A percentile compares a stretch with the other conserved stretches of the same genome.
Evolutionary conservation across 306 rosid species (phyloP).

Genomic region (Alnus glutinosa): DNA sequence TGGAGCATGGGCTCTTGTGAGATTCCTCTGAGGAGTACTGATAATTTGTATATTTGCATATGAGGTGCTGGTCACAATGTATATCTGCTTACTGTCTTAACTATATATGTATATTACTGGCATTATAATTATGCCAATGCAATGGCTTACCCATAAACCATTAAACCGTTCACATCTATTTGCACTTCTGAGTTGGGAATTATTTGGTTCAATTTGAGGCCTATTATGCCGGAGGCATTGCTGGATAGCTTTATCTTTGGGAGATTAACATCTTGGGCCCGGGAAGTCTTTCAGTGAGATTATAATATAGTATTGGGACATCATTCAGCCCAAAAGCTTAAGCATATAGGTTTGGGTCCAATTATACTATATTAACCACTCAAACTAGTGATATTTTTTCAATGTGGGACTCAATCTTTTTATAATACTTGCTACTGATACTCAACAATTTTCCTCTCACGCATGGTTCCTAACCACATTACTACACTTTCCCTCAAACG

Average conservation of each 20-base stretch:
- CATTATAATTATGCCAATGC: background rate
- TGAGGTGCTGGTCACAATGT: slow-evolving; percentile 28
- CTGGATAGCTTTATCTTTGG: background rate
- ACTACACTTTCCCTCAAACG: no score
- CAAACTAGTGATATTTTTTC: no score
- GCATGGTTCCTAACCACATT: no score
- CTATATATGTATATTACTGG: slow-evolving; percentile 13
- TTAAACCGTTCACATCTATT: background rate
- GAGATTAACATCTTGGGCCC: no score
- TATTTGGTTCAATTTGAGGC: background rate
- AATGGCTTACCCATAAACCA: background rate
- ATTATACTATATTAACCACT: no score
- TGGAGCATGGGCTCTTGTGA: slow-evolving; percentile 26
- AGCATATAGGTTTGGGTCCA: no score
- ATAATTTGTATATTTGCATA: slow-evolving; percentile 22
- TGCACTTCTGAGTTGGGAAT: background rate
- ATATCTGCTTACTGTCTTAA: slow-evolving; percentile 14
- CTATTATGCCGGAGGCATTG: background rate
- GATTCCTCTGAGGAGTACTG: slow-evolving; percentile 2
- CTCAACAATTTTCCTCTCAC: no score
- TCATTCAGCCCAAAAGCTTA: no score
- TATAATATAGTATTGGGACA: no score
- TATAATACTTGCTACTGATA: no score
- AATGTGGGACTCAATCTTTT: no score
- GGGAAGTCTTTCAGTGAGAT: background rate